phyloP scores from a whole-genome alignment of 768 basidiomycete species.

The Collybia mongolica region DNA sequence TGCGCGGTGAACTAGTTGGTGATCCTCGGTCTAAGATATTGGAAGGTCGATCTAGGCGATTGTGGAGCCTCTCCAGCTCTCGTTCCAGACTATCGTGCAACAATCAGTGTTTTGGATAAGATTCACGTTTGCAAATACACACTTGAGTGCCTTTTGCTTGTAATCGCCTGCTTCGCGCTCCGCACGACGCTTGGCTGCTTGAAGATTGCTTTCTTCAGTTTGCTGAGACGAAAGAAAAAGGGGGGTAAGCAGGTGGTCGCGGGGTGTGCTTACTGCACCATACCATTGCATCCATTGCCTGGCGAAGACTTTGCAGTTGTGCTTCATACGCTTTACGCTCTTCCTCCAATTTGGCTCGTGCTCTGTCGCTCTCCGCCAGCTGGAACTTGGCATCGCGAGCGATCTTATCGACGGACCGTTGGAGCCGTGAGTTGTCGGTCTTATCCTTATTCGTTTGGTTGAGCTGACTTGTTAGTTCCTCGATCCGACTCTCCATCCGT shows the following conservation, averaged over 20 bases:
- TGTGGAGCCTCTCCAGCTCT: constrained; percentile 68
- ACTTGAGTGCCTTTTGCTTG: constrained; percentile 71
- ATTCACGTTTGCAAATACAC: constrained; percentile 17
- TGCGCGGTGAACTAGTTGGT: constrained; percentile 29
- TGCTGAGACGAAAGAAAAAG: constrained; percentile 41
- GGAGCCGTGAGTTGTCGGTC: constrained; percentile 41
- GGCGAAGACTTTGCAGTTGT: constrained; percentile 56
- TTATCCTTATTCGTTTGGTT: constrained; percentile 50
- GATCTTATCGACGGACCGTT: constrained; percentile 30
- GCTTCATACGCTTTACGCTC: constrained; percentile 59
- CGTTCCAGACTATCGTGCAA: constrained; percentile 48
- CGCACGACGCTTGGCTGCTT: constrained; percentile 70
- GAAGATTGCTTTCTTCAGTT: constrained; percentile 66
- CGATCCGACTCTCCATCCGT: constrained; percentile 67
- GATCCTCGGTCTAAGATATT: constrained; percentile 22
- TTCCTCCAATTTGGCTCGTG: constrained; percentile 60
- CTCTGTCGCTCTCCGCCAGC: constrained; percentile 60
- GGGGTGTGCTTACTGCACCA: constrained; percentile 17
- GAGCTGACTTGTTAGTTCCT: constrained; percentile 67
- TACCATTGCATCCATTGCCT: constrained; percentile 62
- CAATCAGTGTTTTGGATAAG: constrained; percentile 3
- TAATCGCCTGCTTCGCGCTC: constrained; percentile 76
- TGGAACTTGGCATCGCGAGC: constrained; percentile 54
- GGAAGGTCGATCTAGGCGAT: constrained; percentile 59
- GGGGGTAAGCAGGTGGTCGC: no score